phyloP scores from a whole-genome alignment of 2,329 filamentous ascomycete species.

The Biscogniauxia mediterranea region DNA sequence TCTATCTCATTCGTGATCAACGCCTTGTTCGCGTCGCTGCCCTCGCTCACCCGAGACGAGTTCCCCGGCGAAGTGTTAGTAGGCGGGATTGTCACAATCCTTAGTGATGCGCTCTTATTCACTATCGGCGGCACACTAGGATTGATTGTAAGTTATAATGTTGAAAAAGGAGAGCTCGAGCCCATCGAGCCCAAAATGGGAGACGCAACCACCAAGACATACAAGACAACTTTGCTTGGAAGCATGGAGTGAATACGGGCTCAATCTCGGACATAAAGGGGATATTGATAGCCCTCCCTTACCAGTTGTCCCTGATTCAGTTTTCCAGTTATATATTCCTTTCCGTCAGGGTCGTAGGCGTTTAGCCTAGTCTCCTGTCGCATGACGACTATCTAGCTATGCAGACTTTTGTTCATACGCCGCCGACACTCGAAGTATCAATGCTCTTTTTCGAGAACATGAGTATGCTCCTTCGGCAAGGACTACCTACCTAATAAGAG shows the following conservation, averaged over 20 bases:
- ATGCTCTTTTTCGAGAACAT: constrained; percentile 15
- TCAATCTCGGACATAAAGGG: not conserved
- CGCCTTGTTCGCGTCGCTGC: constrained; percentile 4
- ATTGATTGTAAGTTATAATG: not conserved
- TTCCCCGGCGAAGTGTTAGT: not conserved
- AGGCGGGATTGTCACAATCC: not conserved
- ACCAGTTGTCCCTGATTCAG: not conserved
- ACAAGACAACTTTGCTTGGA: not conserved
- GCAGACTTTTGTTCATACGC: constrained; percentile 9
- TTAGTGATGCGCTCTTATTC: not conserved
- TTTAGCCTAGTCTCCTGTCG: constrained; percentile 10
- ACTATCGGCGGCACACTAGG: not conserved
- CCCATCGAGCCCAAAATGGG: not conserved
- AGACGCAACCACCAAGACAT: not conserved
- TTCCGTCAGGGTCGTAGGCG: constrained; percentile 6
- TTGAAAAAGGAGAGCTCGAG: not conserved
- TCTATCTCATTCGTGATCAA: constrained; percentile 11
- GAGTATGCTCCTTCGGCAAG: constrained; percentile 7
- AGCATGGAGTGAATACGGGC: not conserved
- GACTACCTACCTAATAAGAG: too few species aligned
- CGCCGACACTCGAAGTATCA: constrained; percentile 9
- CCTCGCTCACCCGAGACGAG: not conserved
- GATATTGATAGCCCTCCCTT: not conserved
- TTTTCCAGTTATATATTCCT: not conserved
- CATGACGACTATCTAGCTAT: not conserved